phyloP scores from a whole-genome alignment of 176 grass and related monocot species.

The Hyparrhenia diplandra region DNA sequence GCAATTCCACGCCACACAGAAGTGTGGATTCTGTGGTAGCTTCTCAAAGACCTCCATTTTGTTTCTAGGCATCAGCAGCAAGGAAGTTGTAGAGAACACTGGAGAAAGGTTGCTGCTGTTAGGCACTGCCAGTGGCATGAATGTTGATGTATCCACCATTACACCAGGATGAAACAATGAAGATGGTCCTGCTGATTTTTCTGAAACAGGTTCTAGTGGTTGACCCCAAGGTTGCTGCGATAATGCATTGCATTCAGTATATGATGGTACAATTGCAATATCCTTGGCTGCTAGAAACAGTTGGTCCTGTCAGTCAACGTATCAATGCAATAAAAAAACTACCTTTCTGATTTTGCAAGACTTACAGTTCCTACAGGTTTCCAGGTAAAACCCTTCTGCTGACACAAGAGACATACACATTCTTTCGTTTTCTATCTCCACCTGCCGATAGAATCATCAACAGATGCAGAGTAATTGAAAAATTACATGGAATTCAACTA shows the following conservation, averaged over 20 bases:
- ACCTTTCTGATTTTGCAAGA: neutral
- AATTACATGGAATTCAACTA: neutral
- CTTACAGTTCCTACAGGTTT: conserved; percentile 13
- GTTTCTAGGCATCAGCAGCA: conserved; percentile 13
- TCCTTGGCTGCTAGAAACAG: neutral
- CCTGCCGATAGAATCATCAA: conserved; percentile 4
- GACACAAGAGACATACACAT: neutral
- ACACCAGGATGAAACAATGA: neutral
- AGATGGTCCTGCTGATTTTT: neutral
- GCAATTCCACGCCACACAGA: conserved; percentile 22
- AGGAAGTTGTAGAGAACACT: conserved; percentile 29
- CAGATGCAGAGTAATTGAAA: neutral
- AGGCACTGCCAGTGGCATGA: neutral
- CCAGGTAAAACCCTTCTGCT: neutral
- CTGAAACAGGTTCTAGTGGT: neutral
- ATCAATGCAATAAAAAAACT: neutral
- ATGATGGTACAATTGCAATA: neutral
- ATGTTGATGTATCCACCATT: neutral
- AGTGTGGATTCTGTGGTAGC: conserved; percentile 51
- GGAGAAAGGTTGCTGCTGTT: neutral
- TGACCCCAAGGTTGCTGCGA: neutral
- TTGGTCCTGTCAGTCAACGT: neutral
- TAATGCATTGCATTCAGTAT: neutral
- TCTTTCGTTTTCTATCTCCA: neutral
- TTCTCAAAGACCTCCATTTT: conserved; percentile 43